Evolutionary conservation across 768 basidiomycete genomes (phyloP).

Genomic region (Mycena olivaceomarginata): DNA sequence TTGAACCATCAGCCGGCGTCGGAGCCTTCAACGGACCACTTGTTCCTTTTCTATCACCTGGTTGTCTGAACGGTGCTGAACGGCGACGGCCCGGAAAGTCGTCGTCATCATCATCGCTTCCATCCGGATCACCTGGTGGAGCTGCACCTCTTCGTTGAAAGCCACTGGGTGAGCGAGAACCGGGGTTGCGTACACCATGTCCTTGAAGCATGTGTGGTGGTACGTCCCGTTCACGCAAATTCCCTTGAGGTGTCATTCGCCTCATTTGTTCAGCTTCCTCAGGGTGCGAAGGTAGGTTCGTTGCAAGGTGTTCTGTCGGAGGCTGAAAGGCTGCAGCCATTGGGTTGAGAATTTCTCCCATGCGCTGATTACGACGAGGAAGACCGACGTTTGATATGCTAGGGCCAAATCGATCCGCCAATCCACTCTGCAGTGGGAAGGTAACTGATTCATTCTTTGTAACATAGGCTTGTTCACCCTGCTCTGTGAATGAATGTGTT

Average conservation of each 20-base stretch:
- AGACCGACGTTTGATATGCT: not conserved
- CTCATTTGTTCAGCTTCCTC: not conserved
- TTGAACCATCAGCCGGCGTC: not conserved
- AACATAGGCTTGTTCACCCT: not conserved
- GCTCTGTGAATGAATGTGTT: not conserved
- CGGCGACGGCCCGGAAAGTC: not conserved
- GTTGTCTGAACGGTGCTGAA: not conserved
- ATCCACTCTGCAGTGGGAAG: not conserved
- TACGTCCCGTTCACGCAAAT: not conserved
- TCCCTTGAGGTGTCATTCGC: not conserved
- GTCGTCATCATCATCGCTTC: not conserved
- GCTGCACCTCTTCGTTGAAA: not conserved
- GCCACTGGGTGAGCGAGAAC: not conserved
- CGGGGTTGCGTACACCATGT: not conserved
- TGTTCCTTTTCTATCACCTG: not conserved
- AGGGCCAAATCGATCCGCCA: not conserved
- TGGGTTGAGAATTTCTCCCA: slow-evolving; percentile 2
- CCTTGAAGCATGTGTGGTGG: not conserved
- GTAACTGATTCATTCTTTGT: not conserved
- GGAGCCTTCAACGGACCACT: no score
- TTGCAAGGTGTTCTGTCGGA: not conserved
- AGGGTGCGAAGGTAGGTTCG: not conserved
- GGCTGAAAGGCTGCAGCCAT: not conserved
- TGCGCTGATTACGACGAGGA: not conserved
- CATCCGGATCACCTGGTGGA: not conserved